phyloP scores from a whole-genome alignment of 495 filamentous ascomycete genomes.

The Aspergillus olivimuriae region DNA sequence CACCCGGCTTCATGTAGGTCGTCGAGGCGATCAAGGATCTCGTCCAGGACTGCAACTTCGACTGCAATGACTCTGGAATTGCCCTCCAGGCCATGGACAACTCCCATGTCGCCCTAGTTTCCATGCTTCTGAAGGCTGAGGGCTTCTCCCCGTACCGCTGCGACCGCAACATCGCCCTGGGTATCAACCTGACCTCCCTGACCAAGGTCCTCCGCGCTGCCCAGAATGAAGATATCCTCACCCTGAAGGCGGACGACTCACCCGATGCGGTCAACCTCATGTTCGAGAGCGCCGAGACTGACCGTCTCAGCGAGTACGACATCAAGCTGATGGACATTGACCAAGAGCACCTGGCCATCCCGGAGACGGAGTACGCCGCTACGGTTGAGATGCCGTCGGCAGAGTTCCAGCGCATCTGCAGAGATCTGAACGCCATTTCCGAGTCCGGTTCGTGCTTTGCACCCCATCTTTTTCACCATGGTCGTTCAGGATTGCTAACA shows the following conservation, averaged over 20 bases:
- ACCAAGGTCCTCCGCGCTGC: slow-evolving; percentile 96
- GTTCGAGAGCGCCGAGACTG: slow-evolving; percentile 86
- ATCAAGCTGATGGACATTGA: slow-evolving; percentile 99
- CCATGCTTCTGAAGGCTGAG: slow-evolving; percentile 96
- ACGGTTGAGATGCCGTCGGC: slow-evolving; percentile 80
- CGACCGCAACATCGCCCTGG: slow-evolving; percentile 97
- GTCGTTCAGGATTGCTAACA: too few relatives aligned
- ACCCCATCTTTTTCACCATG: not conserved
- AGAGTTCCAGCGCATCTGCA: slow-evolving; percentile 94
- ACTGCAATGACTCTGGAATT: slow-evolving; percentile 99
- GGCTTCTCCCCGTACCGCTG: slow-evolving; percentile 96
- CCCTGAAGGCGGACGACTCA: slow-evolving; percentile 93
- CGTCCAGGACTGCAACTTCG: slow-evolving; percentile 99
- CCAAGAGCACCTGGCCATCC: slow-evolving; percentile 98
- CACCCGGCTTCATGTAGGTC: slow-evolving; percentile 50
- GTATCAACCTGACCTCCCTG: slow-evolving; percentile 91
- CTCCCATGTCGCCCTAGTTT: slow-evolving; percentile 97
- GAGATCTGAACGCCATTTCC: slow-evolving; percentile 82
- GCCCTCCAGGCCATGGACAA: slow-evolving; percentile 99
- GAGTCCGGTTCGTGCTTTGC: slow-evolving; percentile 71
- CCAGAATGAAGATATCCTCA: slow-evolving; percentile 91
- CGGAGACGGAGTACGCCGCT: slow-evolving; percentile 94
- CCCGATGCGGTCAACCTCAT: slow-evolving; percentile 92
- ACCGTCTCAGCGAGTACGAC: slow-evolving; percentile 95
- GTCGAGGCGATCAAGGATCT: slow-evolving; percentile 99